phyloP scores from a whole-genome alignment of 2,329 filamentous ascomycete species.

The Talaromyces sp. region DNA sequence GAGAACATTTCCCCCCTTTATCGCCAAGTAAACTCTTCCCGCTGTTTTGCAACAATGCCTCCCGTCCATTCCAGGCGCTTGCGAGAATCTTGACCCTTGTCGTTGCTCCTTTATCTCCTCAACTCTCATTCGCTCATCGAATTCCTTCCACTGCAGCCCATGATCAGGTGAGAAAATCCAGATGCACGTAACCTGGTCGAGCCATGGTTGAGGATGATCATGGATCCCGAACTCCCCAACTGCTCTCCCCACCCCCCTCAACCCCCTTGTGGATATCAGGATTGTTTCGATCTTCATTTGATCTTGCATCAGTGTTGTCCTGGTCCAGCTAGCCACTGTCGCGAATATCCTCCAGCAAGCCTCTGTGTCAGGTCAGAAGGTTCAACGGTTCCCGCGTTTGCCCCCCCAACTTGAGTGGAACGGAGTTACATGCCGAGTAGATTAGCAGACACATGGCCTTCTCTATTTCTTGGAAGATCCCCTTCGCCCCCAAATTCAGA shows the following conservation, averaged over 20 bases:
- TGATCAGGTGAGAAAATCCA: constrained; percentile 4
- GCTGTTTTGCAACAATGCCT: too few species aligned
- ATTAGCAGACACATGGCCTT: too few species aligned
- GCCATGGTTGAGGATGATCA: neutral
- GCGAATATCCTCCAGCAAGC: too few species aligned
- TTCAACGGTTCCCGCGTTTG: neutral
- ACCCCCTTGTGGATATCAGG: neutral
- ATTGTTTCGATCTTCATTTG: too few species aligned
- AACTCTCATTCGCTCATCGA: neutral
- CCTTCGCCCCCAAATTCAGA: too few species aligned
- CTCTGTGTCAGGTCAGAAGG: neutral
- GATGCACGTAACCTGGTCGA: neutral
- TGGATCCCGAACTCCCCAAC: neutral
- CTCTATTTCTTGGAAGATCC: too few species aligned
- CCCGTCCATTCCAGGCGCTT: too few species aligned
- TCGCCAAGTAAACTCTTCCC: neutral
- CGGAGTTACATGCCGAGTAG: too few species aligned
- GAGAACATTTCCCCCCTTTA: too few species aligned
- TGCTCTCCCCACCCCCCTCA: neutral
- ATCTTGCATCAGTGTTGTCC: too few species aligned
- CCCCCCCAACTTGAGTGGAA: neutral
- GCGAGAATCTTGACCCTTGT: too few species aligned
- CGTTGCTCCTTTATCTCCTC: neutral
- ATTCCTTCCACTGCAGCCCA: neutral
- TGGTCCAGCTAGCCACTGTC: too few species aligned